A percentile compares a stretch with the other conserved stretches of the same genome.
phyloP scores from a whole-genome alignment of 352 stramenopile genomes.

The Aphanomyces cochlioides region DNA sequence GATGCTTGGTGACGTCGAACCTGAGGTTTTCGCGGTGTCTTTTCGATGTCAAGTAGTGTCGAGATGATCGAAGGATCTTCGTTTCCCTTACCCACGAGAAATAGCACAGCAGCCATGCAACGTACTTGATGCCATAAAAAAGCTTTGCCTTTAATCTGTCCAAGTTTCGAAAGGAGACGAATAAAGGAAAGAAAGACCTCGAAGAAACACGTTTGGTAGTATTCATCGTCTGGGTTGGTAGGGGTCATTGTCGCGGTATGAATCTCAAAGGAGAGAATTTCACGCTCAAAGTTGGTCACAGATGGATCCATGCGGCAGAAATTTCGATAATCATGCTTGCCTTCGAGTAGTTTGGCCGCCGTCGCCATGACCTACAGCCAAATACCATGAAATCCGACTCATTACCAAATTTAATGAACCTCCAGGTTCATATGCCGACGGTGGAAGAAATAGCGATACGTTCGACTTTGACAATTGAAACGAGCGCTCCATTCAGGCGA shows the following conservation, averaged over 20 bases:
- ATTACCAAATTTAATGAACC: background rate
- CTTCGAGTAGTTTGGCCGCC: conserved; percentile 86
- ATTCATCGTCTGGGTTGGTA: conserved; percentile 34
- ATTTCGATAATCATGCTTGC: conserved; percentile 98
- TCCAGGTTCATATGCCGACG: conserved; percentile 60
- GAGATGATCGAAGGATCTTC: conserved; percentile 89
- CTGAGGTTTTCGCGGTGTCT: conserved; percentile 79
- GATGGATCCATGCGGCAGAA: conserved; percentile 99
- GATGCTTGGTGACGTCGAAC: background rate
- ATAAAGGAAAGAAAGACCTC: conserved; percentile 36
- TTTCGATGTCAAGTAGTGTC: conserved; percentile 90
- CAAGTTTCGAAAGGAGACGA: conserved; percentile 11
- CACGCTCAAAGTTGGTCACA: conserved; percentile 93
- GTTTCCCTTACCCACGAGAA: conserved; percentile 90
- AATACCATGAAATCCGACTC: conserved; percentile 19
- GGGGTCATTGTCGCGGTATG: conserved; percentile 54
- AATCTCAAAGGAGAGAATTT: conserved; percentile 76
- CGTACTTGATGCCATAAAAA: conserved; percentile 99
- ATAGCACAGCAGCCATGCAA: conserved; percentile 96
- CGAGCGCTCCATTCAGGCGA: conserved; percentile 92
- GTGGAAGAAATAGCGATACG: conserved; percentile 98
- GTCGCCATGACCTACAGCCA: conserved; percentile 66
- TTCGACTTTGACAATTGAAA: conserved; percentile 90
- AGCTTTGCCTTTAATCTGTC: conserved; percentile 83
- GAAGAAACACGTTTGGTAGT: conserved; percentile 67